Conservation (phyloP, 345 rosid species). For the Citrus mangshanensis region DNA sequence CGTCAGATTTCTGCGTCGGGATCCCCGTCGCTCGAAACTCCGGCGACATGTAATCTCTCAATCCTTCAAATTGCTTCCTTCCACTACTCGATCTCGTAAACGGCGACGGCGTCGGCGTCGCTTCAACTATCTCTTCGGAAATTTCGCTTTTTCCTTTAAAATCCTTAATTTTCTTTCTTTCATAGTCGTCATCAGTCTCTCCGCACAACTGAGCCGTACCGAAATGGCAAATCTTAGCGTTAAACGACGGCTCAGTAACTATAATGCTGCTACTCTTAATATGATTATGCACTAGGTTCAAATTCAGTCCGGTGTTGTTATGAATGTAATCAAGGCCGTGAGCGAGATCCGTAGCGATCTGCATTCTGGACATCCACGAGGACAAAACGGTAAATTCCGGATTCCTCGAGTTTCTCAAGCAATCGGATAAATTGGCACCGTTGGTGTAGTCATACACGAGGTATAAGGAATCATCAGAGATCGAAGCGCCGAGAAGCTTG, state of each 20-base stretch:
- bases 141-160: slow-evolving; percentile 17
- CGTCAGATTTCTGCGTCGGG: slow-evolving; percentile 74
- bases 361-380: slow-evolving; percentile 80
- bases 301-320: slow-evolving; percentile 62
- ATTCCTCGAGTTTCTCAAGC: slow-evolving; percentile 57
- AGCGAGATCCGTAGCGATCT: slow-evolving; percentile 78
- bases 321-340: slow-evolving; percentile 88
- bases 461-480: slow-evolving; percentile 64
- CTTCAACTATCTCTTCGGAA: slow-evolving; percentile 10
- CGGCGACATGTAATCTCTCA: slow-evolving; percentile 85
- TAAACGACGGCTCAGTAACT: slow-evolving; percentile 61
- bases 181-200: slow-evolving; percentile 42
- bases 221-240: slow-evolving; percentile 75
- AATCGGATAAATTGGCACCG: slow-evolving; percentile 67
- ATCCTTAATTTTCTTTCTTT: not conserved
- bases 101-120: not conserved
- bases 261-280: slow-evolving; percentile 66
- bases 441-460: slow-evolving; percentile 63
- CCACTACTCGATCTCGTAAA: slow-evolving; percentile 35
- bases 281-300: slow-evolving; percentile 67
- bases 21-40: slow-evolving; percentile 53
- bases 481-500: slow-evolving; percentile 67
- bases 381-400: slow-evolving; percentile 69
- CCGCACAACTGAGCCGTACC: slow-evolving; percentile 84
- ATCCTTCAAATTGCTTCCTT: slow-evolving; percentile 56